Base-by-base conservation (phyloP, 345 rosid species). In the Brassica carinata region DNA sequence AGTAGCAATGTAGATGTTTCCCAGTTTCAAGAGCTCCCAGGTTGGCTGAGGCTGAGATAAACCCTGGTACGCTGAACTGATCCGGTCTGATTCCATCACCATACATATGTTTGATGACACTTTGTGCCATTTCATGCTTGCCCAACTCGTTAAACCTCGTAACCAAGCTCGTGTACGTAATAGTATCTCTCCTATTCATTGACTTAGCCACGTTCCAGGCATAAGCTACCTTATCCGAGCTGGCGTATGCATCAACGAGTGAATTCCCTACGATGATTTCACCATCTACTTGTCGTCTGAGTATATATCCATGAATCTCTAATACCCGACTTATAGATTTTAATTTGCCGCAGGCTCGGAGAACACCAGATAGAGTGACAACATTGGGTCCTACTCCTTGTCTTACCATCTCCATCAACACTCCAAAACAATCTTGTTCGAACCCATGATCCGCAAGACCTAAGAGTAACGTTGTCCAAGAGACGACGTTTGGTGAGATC, bases 401-500 rank as follows among this genome's bases (percentile, higher is more conserved):
- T 74, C 81, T 85, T 79, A 62, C 78, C 97, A 92, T 90, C 73
- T 85, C 84, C 40, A 2, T 76, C 64, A 84, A 85, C 33, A 75
- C 72, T 53, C 71, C 67, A 36, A 84, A 84, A 64, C 90, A 87
- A 79, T 87, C 84, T 69, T 51, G 69, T 45, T 71, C 78, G 4
- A 77, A 77, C 43, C 86, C 88, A 58, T 87, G 87, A 38, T 84
- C 87, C 40, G 79, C 77, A 79, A 90, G 80, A 72, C 95, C 95
- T 3, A 87, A 84, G 76, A 88, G 86, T 85, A 90, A 81, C 30
- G 91, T 83, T 45, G 97, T 89, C 95, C 97, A 90, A 65, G 97
- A 89, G 70, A 92, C 67, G 71, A 88, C 85, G 76, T 90, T 85
- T 14, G 88, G 90, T 5, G 84, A 83, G 9, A 67, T 18, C 71